Base-by-base conservation (phyloP, 495 filamentous ascomycete species). In the Glonium stellatum region DNA sequence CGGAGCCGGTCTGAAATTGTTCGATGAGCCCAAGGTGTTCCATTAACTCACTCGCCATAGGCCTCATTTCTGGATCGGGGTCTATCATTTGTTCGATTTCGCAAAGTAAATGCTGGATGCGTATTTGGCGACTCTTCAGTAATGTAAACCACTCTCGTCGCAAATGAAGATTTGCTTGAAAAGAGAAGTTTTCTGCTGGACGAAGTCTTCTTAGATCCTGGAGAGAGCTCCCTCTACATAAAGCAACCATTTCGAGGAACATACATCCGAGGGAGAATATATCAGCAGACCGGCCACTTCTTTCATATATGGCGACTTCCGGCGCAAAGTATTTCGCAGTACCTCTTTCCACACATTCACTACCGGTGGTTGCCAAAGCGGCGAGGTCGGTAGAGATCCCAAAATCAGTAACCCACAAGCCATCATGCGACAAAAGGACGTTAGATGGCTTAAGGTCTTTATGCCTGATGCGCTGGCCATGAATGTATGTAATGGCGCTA, bases 361-460 rank as follows among this genome's bases (percentile, higher is more conserved):
- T 19, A n/a, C 6, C 15, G 5, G 18, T 48, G 18, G 44, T 48
- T 18, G 18, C 18, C 5, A 48, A 22, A 5, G 18, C 22, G 18
- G 44, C 13, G 44, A 48, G 6, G 44, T 48, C 44, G 18, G 18
- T 48, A 9, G 44, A 48, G 8, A 18, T 19, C 5, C 44, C 44
- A 5, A 48, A 48, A 48, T 48, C 44, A 9, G 44, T 48, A 19
- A 48, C 6, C 44, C 13, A n/a, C 5, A 48, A 22, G 18, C 44
- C 44, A n/a, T 48, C 44, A 5, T 5, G 44, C 13, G 44, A 48
- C 8, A 48, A 19, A 22, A 48, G 44, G 6, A 48, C 22, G 8
- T 54, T 54, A n/a, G 50, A 54, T 23, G 50, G 50, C 50, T 54
- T 54, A 1, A 54, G 50, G 8, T 54, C 50, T 25, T 54, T 54